phyloP scores from a whole-genome alignment of 1,284 basidiomycete genomes.

The Porodaedalea pini region DNA sequence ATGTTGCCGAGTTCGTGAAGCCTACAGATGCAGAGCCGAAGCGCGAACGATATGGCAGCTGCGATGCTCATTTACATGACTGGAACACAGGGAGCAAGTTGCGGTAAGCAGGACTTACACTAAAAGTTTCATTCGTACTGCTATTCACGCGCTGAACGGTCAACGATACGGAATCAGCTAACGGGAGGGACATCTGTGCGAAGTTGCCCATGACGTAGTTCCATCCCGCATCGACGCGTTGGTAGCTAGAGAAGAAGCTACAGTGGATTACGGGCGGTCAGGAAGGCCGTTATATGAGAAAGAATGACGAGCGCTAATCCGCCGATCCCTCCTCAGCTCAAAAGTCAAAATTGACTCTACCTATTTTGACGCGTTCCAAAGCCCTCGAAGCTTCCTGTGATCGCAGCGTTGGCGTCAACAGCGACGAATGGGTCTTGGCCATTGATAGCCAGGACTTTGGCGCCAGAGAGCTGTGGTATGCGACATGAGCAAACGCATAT shows the following conservation, averaged over 20 bases:
- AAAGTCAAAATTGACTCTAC: conserved; percentile 24
- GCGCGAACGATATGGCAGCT: conserved; percentile 60
- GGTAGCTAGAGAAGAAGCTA: conserved; percentile 42
- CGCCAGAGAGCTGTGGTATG: conserved; percentile 46
- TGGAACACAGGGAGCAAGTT: not conserved
- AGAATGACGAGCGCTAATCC: not conserved
- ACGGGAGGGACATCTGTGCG: conserved; percentile 53
- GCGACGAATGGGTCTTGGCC: conserved; percentile 49
- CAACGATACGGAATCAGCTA: conserved; percentile 48
- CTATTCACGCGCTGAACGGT: conserved; percentile 44
- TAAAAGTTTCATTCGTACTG: conserved; percentile 41
- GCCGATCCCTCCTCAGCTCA: conserved; percentile 20
- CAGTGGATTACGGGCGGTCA: not conserved
- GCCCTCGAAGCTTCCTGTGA: conserved; percentile 41
- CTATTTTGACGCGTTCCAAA: conserved; percentile 50
- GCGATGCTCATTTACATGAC: not conserved
- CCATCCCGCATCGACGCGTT: conserved; percentile 41
- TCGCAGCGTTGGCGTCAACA: conserved; percentile 49
- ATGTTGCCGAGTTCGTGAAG: conserved; percentile 50
- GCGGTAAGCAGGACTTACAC: conserved; percentile 29
- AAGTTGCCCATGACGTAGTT: conserved; percentile 61
- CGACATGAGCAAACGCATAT: conserved; percentile 1
- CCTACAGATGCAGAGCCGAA: conserved; percentile 39
- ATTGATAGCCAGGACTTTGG: conserved; percentile 51
- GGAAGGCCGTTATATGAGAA: not conserved